Evolutionary conservation across 129 eudicot genomes (phyloP).

Genomic region (Deinandra increscens): DNA sequence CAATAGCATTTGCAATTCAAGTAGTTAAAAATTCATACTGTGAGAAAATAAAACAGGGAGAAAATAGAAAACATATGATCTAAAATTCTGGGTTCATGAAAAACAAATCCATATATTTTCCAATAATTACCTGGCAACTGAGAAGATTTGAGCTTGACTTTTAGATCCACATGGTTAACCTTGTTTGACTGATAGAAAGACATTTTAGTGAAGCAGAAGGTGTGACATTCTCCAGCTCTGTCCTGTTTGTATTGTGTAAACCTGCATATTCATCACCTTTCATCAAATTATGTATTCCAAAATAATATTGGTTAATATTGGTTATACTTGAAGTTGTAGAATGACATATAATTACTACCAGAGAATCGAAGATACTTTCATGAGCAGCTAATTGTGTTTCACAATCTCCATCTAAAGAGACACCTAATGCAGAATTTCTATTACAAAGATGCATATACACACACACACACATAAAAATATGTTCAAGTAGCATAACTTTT

Average conservation of each 20-base stretch:
- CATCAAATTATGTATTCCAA: slow-evolving; percentile 10
- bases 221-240: slow-evolving; percentile 42
- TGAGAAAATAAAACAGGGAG: not conserved
- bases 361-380: slow-evolving; percentile 72
- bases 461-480: too few relatives aligned
- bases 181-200: slow-evolving; percentile 44
- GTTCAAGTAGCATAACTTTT: not conserved
- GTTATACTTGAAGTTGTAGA: slow-evolving; percentile 1
- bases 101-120: not conserved
- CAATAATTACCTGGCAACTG: slow-evolving; percentile 49
- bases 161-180: slow-evolving; percentile 41
- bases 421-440: slow-evolving; percentile 40
- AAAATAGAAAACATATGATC: not conserved
- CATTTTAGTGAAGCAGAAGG: slow-evolving; percentile 40
- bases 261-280: slow-evolving; percentile 30
- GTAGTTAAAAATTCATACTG: slow-evolving; percentile 57
- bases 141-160: slow-evolving; percentile 44
- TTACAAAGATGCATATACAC: slow-evolving; percentile 20
- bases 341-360: slow-evolving; percentile 37
- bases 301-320: slow-evolving; percentile 20
- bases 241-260: slow-evolving; percentile 44
- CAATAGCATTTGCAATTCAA: slow-evolving; percentile 43
- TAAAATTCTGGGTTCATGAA: not conserved
- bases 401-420: slow-evolving; percentile 46
- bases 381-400: slow-evolving; percentile 53